Conservation (phyloP, 2,329 filamentous ascomycete species). For the Trichoderma sp. region DNA sequence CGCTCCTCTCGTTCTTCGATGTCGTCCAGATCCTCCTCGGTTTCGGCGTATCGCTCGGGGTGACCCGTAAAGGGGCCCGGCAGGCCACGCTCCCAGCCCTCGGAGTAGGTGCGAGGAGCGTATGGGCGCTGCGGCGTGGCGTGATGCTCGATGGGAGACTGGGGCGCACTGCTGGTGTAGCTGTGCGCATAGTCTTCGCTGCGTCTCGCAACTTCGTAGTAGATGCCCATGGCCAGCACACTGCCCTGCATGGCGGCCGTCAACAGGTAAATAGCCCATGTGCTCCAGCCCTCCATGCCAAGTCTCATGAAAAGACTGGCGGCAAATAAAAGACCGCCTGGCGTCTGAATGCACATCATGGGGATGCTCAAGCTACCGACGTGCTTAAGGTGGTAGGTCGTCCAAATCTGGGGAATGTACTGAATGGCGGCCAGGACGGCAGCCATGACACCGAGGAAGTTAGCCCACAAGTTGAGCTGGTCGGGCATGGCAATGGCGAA, state of each 20-base stretch:
- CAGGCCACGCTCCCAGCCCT: slow-evolving; percentile 50
- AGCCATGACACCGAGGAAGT: slow-evolving; percentile 76
- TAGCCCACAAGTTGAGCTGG: slow-evolving; percentile 75
- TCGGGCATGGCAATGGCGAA: slow-evolving; percentile 62
- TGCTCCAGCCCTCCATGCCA: slow-evolving; percentile 84
- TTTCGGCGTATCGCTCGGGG: slow-evolving; percentile 51
- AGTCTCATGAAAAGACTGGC: slow-evolving; percentile 77
- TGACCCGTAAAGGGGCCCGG: slow-evolving; percentile 52
- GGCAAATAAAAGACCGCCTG: slow-evolving; percentile 86
- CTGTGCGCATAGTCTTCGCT: slow-evolving; percentile 27
- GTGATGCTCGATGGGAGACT: slow-evolving; percentile 30
- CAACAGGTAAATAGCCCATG: slow-evolving; percentile 87
- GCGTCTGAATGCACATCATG: slow-evolving; percentile 98
- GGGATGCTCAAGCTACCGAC: slow-evolving; percentile 90
- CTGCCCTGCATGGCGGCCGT: slow-evolving; percentile 83
- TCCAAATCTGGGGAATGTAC: slow-evolving; percentile 94
- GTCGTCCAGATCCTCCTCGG: slow-evolving; percentile 49
- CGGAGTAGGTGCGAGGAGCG: slow-evolving; percentile 45
- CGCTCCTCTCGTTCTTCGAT: slow-evolving; percentile 51
- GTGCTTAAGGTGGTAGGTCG: slow-evolving; percentile 79
- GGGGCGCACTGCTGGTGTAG: slow-evolving; percentile 27
- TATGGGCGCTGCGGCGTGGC: slow-evolving; percentile 34
- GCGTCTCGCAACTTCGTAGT: slow-evolving; percentile 60
- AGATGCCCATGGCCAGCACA: slow-evolving; percentile 75
- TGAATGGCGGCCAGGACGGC: slow-evolving; percentile 79